Evolutionary conservation across 805 yeast species (phyloP).

Genomic region (Dipodascus albidus): DNA sequence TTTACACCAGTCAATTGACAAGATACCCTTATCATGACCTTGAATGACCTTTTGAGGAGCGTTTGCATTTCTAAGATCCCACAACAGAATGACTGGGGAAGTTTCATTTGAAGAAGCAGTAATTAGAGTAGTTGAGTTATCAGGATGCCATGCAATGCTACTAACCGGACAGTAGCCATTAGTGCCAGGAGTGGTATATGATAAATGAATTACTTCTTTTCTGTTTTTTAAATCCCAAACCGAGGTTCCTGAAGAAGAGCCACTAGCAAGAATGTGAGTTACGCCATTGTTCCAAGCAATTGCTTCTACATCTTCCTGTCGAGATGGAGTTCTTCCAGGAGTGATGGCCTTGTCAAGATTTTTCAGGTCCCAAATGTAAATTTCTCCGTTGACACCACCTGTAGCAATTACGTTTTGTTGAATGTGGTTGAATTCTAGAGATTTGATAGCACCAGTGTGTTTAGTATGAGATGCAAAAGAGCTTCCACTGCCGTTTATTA

Average conservation of each 20-base stretch:
- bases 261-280: slow-evolving; percentile 80
- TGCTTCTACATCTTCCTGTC: slow-evolving; percentile 68
- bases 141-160: slow-evolving; percentile 91
- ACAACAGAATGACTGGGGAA: slow-evolving; percentile 68
- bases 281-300: slow-evolving; percentile 84
- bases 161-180: slow-evolving; percentile 49
- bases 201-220: slow-evolving; percentile 78
- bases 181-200: slow-evolving; percentile 41
- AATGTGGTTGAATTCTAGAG: slow-evolving; percentile 66
- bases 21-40: slow-evolving; percentile 82
- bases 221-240: slow-evolving; percentile 89
- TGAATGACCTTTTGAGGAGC: slow-evolving; percentile 68
- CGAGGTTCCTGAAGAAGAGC: slow-evolving; percentile 78
- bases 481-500: slow-evolving; percentile 34
- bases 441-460: slow-evolving; percentile 60
- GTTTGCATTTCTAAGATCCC: slow-evolving; percentile 92
- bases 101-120: slow-evolving; percentile 81
- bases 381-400: slow-evolving; percentile 83
- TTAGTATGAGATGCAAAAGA: slow-evolving; percentile 41
- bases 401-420: slow-evolving; percentile 67
- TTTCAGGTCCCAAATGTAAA: slow-evolving; percentile 80
- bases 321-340: slow-evolving; percentile 65
- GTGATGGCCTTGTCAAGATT: slow-evolving; percentile 38
- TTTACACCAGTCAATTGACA: slow-evolving; percentile 88
- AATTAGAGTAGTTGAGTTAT: slow-evolving; percentile 69